Evolutionary conservation across 2,329 filamentous ascomycete genomes (phyloP).

Genomic region (Epichloe festucae): DNA sequence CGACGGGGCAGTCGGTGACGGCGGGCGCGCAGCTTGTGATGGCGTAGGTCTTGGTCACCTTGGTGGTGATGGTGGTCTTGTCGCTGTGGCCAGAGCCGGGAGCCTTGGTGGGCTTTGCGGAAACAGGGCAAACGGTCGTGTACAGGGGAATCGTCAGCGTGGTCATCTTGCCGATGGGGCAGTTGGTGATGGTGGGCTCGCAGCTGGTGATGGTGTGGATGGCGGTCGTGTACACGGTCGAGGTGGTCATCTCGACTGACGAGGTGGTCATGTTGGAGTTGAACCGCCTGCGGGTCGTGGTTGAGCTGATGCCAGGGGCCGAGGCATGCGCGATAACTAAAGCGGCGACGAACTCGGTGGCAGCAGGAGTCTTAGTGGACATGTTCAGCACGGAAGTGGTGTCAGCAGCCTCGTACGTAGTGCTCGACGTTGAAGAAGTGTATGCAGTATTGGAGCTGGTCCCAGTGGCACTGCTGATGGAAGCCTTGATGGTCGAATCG

Average conservation of each 20-base stretch:
- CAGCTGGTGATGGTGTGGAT: conserved; percentile 39
- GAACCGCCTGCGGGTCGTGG: neutral
- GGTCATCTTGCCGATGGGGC: conserved; percentile 19
- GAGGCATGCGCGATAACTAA: no score
- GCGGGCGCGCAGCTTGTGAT: no score
- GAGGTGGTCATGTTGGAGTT: conserved; percentile 15
- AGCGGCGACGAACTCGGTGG: no score
- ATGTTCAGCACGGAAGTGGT: conserved; percentile 1
- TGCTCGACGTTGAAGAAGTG: no score
- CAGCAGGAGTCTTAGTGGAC: neutral
- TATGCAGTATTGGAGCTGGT: no score
- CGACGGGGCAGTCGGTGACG: conserved; percentile 21
- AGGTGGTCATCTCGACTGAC: conserved; percentile 13
- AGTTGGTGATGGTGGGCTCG: conserved; percentile 26
- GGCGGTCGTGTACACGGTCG: conserved; percentile 21
- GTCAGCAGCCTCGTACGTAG: neutral
- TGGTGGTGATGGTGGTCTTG: no score
- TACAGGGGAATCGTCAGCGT: conserved; percentile 26
- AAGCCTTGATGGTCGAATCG: neutral
- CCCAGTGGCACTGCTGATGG: neutral
- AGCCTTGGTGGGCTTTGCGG: no score
- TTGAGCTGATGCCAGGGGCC: no score
- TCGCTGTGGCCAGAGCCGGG: no score
- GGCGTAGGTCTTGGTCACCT: no score
- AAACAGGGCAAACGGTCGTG: conserved; percentile 17